Evolutionary conservation across 768 basidiomycete genomes (phyloP).

Genomic region (Kwoniella shandongensis): DNA sequence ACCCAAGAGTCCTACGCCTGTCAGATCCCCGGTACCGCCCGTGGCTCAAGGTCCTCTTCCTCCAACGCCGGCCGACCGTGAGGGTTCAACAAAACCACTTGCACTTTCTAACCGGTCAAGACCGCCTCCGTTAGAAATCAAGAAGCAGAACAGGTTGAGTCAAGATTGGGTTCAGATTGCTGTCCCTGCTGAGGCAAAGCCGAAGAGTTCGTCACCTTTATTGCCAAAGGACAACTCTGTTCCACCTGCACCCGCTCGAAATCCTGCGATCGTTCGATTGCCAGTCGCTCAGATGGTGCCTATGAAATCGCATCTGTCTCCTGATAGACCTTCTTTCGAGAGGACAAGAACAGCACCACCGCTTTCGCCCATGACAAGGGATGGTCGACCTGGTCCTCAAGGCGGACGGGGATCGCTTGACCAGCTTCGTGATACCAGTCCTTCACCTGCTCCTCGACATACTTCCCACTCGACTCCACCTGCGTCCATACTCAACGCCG

Average conservation of each 20-base stretch:
- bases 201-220: slow-evolving; percentile 2
- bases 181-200: background rate
- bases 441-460: slow-evolving; percentile 22
- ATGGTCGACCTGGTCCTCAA: background rate
- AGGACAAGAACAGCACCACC: slow-evolving; percentile 34
- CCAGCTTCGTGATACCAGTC: slow-evolving; percentile 28
- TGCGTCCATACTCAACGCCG: slow-evolving; percentile 13
- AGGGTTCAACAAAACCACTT: slow-evolving; percentile 7
- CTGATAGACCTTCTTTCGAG: slow-evolving; percentile 34
- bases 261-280: background rate
- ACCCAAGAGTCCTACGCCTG: slow-evolving; percentile 15
- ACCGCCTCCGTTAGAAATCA: slow-evolving; percentile 12
- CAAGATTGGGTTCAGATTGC: slow-evolving; percentile 42
- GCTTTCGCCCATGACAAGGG: slow-evolving; percentile 17
- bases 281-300: slow-evolving; percentile 32
- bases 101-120: background rate
- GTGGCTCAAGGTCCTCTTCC: slow-evolving; percentile 23
- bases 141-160: slow-evolving; percentile 34
- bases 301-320: slow-evolving; percentile 28
- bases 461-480: slow-evolving; percentile 36
- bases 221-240: too few species aligned
- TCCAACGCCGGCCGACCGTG: slow-evolving; percentile 9
- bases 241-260: slow-evolving; percentile 9
- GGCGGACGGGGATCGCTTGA: slow-evolving; percentile 29
- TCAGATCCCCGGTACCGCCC: slow-evolving; percentile 17